Percentiles rank a stretch among this genome's conserved stretches.
Conservation (phyloP, 139 green algal species). For the Micromonas commoda region DNA sequence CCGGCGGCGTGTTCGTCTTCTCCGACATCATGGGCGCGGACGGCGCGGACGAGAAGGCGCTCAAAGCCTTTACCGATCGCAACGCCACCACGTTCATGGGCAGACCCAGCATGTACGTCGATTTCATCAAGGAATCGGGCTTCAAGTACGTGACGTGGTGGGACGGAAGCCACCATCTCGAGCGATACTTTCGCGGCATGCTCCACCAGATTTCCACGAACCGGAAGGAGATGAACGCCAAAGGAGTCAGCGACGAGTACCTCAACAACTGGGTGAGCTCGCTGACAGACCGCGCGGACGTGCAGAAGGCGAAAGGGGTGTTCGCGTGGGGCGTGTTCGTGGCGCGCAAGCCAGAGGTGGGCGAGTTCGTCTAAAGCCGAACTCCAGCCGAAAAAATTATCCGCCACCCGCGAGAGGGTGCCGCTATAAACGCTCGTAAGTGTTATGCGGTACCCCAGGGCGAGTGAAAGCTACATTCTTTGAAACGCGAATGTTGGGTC, state of each 20-base stretch:
- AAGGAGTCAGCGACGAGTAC: constrained; percentile 32
- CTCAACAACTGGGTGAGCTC: constrained; percentile 32
- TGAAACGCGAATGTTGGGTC: too few species aligned
- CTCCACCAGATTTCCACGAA: constrained; percentile 25
- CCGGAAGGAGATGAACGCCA: constrained; percentile 30
- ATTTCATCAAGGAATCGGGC: constrained; percentile 29
- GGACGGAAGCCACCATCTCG: constrained; percentile 33
- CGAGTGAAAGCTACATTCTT: too few species aligned
- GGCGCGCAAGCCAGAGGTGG: constrained; percentile 21
- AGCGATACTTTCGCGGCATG: constrained; percentile 38
- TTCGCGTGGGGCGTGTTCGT: constrained; percentile 37
- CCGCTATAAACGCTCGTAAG: too few species aligned
- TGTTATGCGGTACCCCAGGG: too few species aligned
- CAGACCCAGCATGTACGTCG: constrained; percentile 27
- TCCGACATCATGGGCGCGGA: constrained; percentile 35
- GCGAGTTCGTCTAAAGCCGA: not conserved
- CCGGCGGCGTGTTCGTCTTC: constrained; percentile 35
- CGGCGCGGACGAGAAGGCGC: constrained; percentile 27
- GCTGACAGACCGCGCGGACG: constrained; percentile 30
- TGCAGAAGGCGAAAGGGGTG: constrained; percentile 26
- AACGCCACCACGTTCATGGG: constrained; percentile 39
- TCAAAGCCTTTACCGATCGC: constrained; percentile 34
- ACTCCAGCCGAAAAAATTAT: too few species aligned
- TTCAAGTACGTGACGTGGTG: constrained; percentile 34
- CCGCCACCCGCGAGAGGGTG: too few species aligned